A percentile compares a stretch with the other conserved stretches of the same genome.
These are phyloP conservation scores for Boletus sp. DNA, from an alignment of 1,284 basidiomycete species.

Conservation along the genomic window DNA sequence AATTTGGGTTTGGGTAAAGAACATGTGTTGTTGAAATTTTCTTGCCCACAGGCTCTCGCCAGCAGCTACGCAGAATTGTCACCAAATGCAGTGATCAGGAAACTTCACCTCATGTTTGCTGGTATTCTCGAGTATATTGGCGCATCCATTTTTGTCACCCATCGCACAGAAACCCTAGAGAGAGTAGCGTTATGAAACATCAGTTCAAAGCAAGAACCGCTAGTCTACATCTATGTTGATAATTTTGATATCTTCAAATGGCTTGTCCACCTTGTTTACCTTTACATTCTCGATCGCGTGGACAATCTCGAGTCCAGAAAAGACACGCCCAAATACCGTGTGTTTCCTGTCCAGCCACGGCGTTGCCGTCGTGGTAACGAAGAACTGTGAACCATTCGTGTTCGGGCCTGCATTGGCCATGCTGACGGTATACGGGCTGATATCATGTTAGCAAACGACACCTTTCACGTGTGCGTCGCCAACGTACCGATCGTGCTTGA, in stretches of 20 bases:
- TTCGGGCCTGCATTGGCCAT: constrained; percentile 97
- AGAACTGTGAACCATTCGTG: constrained; percentile 97
- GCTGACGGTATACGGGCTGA: constrained; percentile 90
- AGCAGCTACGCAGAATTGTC: constrained; percentile 17
- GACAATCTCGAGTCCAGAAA: constrained; percentile 80
- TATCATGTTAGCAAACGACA: constrained; percentile 9
- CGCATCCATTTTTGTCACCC: constrained; percentile 20
- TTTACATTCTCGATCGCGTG: constrained; percentile 79
- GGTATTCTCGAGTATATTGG: constrained; percentile 17
- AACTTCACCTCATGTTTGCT: constrained; percentile 23
- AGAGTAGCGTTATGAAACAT: constrained; percentile 40
- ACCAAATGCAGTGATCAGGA: constrained; percentile 19
- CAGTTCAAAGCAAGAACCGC: neutral
- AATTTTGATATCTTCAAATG: constrained; percentile 89
- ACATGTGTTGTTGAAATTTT: constrained; percentile 40
- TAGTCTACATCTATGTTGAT: constrained; percentile 71
- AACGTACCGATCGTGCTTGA: constrained; percentile 83
- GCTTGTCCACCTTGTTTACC: constrained; percentile 81
- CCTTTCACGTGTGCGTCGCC: neutral
- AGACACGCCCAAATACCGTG: constrained; percentile 86
- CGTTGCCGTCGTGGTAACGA: constrained; percentile 94
- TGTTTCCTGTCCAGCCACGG: constrained; percentile 98
- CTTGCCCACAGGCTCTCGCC: constrained; percentile 35
- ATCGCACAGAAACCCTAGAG: constrained; percentile 35
- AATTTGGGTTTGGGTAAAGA: neutral